phyloP scores from a whole-genome alignment of 192 early-diverging fungal genomes.

The Allomyces macrogynus region DNA sequence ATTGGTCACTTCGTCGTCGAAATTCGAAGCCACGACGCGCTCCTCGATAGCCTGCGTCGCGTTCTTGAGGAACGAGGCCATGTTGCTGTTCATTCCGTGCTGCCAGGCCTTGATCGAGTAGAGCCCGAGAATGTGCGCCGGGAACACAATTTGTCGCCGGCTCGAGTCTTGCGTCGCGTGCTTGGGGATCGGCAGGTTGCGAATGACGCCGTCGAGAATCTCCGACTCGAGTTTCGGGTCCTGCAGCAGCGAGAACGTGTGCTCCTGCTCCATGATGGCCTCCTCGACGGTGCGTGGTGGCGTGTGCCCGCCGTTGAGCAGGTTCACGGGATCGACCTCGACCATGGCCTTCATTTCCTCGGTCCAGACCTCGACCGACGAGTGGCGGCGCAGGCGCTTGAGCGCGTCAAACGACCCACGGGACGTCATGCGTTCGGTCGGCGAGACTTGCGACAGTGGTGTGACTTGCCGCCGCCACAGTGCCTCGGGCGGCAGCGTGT shows the following conservation, averaged over 20 bases:
- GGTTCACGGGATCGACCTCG: neutral
- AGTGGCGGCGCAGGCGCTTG: neutral
- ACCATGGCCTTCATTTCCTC: neutral
- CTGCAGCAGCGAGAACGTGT: slow-evolving; percentile 3
- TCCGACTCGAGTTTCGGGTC: slow-evolving; percentile 33
- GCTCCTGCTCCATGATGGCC: neutral
- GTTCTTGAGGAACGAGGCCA: slow-evolving; percentile 64
- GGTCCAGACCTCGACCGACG: neutral
- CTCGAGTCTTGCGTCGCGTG: slow-evolving; percentile 52
- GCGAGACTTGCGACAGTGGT: no score
- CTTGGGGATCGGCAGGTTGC: slow-evolving; percentile 71
- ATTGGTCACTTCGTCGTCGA: slow-evolving; percentile 15
- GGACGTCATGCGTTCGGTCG: no score
- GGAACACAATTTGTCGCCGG: slow-evolving; percentile 81
- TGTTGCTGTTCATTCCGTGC: slow-evolving; percentile 58
- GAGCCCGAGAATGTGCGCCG: slow-evolving; percentile 76
- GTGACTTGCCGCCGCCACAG: neutral
- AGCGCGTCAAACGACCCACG: neutral
- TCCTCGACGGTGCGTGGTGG: neutral
- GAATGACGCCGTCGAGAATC: slow-evolving; percentile 73
- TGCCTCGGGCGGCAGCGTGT: neutral
- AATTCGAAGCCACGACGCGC: slow-evolving; percentile 25
- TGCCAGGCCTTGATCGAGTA: slow-evolving; percentile 70
- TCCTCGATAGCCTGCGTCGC: slow-evolving; percentile 66
- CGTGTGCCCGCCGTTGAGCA: neutral